A percentile compares a stretch with the other conserved stretches of the same genome.
Conservation (phyloP, 2,329 filamentous ascomycete species). For the Davidsoniella eucalypti region DNA sequence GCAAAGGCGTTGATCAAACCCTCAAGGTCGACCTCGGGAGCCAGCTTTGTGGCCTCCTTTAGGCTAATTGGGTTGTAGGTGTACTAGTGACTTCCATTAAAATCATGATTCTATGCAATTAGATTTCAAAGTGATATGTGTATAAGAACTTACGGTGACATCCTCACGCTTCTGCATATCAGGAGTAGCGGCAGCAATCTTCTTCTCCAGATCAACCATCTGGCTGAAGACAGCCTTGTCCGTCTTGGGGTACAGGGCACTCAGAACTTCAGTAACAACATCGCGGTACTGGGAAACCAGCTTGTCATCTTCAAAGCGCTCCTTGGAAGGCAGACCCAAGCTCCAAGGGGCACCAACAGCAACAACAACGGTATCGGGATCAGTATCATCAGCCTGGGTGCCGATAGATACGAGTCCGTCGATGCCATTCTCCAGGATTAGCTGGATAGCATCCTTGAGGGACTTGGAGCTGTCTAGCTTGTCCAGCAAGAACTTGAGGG, state of each 20-base stretch:
- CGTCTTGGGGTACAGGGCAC: slow-evolving; percentile 20
- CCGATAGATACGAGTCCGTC: slow-evolving; percentile 22
- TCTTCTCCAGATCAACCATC: slow-evolving; percentile 41
- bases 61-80: slow-evolving; percentile 49
- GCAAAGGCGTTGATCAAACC: slow-evolving; percentile 33
- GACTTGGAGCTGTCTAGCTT: slow-evolving; percentile 23
- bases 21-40: slow-evolving; percentile 39
- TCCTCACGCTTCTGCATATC: slow-evolving; percentile 41
- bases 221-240: slow-evolving; percentile 24
- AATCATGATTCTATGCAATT: background rate
- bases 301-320: slow-evolving; percentile 40
- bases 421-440: slow-evolving; percentile 30
- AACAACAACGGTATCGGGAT: slow-evolving; percentile 23
- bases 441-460: slow-evolving; percentile 27
- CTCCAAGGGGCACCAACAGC: slow-evolving; percentile 27
- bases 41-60: slow-evolving; percentile 34
- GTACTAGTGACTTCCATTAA: slow-evolving; percentile 23
- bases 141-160: slow-evolving; percentile 30
- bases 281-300: slow-evolving; percentile 33
- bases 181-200: slow-evolving; percentile 41
- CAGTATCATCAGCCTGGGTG: slow-evolving; percentile 27
- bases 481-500: slow-evolving; percentile 39
- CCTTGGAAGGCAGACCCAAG: slow-evolving; percentile 45
- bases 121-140: background rate
- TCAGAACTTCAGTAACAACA: slow-evolving; percentile 16